Evolutionary conservation across 345 rosid species (phyloP).

Genomic region (Brassica incana): DNA sequence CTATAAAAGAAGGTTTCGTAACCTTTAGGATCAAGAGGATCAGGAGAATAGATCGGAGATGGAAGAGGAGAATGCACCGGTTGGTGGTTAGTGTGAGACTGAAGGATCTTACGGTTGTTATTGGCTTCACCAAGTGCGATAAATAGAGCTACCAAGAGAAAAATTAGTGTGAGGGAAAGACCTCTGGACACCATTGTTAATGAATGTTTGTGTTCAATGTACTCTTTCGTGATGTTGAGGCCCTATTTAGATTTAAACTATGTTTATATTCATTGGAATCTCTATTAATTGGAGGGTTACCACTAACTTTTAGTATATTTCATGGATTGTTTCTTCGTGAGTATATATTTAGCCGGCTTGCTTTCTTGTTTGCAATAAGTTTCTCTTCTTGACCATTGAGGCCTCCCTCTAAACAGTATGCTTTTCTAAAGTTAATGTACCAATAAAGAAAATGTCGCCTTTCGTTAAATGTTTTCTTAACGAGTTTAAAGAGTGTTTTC

Average conservation of each 20-base stretch:
- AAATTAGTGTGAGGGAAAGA: slow-evolving; percentile 1
- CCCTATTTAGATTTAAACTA: neutral
- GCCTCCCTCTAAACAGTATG: slow-evolving; percentile 7
- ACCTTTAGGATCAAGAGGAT: neutral
- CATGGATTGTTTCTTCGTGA: neutral
- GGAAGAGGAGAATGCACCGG: slow-evolving; percentile 30
- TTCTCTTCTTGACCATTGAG: neutral
- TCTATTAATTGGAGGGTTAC: neutral
- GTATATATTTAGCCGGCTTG: slow-evolving; percentile 13
- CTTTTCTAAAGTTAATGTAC: neutral
- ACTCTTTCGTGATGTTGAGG: neutral
- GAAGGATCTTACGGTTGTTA: slow-evolving; percentile 15
- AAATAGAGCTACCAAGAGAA: slow-evolving; percentile 10
- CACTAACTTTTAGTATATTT: slow-evolving; percentile 14
- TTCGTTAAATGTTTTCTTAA: neutral
- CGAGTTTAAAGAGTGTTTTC: neutral
- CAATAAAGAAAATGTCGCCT: neutral
- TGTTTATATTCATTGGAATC: slow-evolving; percentile 5
- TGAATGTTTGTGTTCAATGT: neutral
- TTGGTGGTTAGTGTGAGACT: slow-evolving; percentile 7
- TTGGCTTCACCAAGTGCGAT: slow-evolving; percentile 14
- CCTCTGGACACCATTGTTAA: slow-evolving; percentile 10
- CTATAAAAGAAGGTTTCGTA: slow-evolving; percentile 21
- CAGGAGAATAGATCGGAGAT: slow-evolving; percentile 9
- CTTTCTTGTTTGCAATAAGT: neutral